Conservation (phyloP, 176 grass and related monocot species). For the Bromus sterilis region DNA sequence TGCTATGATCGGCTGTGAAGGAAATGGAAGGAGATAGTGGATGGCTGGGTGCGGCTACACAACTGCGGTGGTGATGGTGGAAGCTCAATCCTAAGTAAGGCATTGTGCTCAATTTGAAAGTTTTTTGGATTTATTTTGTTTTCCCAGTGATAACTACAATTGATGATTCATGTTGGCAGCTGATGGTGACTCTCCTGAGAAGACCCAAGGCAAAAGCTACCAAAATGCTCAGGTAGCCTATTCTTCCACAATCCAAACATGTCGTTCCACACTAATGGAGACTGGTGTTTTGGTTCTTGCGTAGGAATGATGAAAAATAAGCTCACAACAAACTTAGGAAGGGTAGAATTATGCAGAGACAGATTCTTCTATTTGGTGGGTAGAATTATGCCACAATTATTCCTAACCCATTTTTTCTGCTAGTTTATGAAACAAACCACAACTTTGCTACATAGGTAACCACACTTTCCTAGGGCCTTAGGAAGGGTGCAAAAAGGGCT, state of each 20-base stretch:
- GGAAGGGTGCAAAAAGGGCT: background rate
- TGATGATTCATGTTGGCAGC: constrained; percentile 29
- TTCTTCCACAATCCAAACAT: background rate
- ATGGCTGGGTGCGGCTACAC: constrained; percentile 54
- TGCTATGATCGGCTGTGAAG: constrained; percentile 16
- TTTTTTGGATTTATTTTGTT: constrained; percentile 2
- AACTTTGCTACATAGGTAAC: background rate
- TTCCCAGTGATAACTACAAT: background rate
- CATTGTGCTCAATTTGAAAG: background rate
- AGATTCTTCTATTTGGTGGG: background rate
- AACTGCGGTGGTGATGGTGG: constrained; percentile 36
- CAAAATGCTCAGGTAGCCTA: constrained; percentile 21
- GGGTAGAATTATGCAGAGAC: no score
- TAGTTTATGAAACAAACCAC: constrained; percentile 8
- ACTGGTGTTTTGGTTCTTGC: background rate
- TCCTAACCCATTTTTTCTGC: background rate
- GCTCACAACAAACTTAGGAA: background rate
- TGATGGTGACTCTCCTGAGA: constrained; percentile 72
- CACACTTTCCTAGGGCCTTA: background rate
- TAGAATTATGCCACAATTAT: background rate
- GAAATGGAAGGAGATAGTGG: constrained; percentile 82
- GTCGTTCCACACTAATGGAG: background rate
- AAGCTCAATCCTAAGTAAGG: constrained; percentile 48
- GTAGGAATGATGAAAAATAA: background rate
- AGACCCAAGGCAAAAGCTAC: constrained; percentile 39